Evolutionary conservation across 495 filamentous ascomycete species (phyloP).

Genomic region (Aspergillus panamensis): DNA sequence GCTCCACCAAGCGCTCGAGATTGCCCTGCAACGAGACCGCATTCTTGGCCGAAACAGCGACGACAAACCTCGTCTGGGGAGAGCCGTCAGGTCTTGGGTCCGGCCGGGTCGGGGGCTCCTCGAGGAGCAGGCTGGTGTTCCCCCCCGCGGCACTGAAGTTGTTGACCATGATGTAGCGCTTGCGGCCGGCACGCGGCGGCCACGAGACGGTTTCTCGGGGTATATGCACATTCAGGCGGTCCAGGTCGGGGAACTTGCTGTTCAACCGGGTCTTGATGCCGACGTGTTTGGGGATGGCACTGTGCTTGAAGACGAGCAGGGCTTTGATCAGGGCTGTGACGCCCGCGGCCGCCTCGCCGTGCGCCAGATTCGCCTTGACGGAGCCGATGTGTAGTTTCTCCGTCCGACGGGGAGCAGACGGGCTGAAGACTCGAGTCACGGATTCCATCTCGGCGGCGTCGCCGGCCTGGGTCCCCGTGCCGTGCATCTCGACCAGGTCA

Average conservation of each 20-base stretch:
- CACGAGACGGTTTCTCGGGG: background rate
- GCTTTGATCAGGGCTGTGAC: conserved; percentile 32
- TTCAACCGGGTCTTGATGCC: conserved; percentile 48
- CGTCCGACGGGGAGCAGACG: conserved; percentile 8
- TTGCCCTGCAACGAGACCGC: background rate
- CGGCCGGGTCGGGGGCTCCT: conserved; percentile 28
- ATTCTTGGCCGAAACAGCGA: conserved; percentile 1
- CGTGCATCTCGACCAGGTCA: conserved; percentile 50
- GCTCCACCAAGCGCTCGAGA: background rate
- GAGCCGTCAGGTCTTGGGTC: background rate
- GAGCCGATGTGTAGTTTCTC: conserved; percentile 26
- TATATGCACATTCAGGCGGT: conserved; percentile 32
- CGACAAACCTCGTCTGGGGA: background rate
- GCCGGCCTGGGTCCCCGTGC: conserved; percentile 45
- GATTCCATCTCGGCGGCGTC: conserved; percentile 21
- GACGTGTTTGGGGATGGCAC: conserved; percentile 30
- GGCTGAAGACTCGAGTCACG: conserved; percentile 27
- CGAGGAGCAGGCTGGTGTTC: conserved; percentile 33
- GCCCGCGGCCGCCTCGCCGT: conserved; percentile 35
- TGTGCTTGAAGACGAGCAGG: conserved; percentile 28
- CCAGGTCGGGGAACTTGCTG: conserved; percentile 24
- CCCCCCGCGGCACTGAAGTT: conserved; percentile 47
- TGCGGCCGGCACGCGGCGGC: conserved; percentile 1
- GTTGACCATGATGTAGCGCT: conserved; percentile 29
- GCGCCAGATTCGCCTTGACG: conserved; percentile 38